Conservation (phyloP, 1,284 basidiomycete species). For the Cryptococcus amylolentus region DNA sequence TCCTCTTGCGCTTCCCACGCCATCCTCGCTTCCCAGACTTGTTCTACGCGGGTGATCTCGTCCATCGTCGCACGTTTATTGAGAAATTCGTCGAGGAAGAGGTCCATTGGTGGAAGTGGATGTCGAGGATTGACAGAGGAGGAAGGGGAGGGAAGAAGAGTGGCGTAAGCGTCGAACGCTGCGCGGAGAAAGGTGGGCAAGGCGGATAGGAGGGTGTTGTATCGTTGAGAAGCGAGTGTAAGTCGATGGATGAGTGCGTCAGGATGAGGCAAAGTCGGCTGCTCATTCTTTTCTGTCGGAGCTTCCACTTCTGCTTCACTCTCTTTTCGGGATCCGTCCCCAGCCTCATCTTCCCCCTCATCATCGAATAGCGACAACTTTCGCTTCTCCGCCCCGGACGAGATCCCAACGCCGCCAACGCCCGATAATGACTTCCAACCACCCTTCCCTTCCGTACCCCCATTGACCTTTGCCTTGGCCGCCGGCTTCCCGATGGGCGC, state of each 20-base stretch:
- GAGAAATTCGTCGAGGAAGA: background rate
- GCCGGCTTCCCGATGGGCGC: too few species aligned
- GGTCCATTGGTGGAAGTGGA: conserved; percentile 10
- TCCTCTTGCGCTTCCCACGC: background rate
- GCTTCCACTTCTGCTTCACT: background rate
- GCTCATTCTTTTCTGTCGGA: background rate
- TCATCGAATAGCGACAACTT: background rate
- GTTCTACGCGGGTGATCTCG: background rate
- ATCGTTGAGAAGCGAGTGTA: background rate
- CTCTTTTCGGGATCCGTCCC: background rate
- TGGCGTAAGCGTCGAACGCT: background rate
- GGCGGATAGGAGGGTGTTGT: background rate
- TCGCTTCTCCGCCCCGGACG: background rate
- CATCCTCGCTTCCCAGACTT: background rate
- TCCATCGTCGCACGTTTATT: background rate
- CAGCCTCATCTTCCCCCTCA: background rate
- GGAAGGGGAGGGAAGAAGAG: background rate
- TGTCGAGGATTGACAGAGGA: background rate
- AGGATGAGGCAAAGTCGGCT: background rate
- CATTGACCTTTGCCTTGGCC: too few species aligned
- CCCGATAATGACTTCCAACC: too few species aligned
- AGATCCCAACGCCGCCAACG: background rate
- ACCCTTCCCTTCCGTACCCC: too few species aligned
- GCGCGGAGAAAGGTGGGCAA: background rate
- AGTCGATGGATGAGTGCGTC: background rate